Conservation (phyloP, 768 basidiomycete genomes). For the Rhodotorula paludigena region DNA sequence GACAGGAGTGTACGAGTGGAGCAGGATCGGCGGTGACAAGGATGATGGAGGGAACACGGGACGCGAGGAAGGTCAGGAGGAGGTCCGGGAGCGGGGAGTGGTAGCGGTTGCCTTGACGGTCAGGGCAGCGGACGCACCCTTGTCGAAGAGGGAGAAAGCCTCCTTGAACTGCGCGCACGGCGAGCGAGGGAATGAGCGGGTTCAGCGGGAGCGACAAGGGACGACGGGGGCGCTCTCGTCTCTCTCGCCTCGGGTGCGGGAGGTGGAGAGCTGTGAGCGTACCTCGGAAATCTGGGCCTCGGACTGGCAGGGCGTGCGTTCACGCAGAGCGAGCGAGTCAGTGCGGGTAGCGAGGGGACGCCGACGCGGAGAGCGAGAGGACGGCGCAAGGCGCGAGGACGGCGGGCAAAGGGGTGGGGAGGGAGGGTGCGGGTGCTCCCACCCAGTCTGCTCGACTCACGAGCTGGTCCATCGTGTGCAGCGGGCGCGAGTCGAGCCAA, state of each 20-base stretch:
- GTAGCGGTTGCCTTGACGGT: too few relatives aligned
- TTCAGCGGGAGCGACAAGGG: background rate
- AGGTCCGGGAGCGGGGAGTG: background rate
- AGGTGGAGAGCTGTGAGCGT: background rate
- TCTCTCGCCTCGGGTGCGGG: background rate
- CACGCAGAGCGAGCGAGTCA: background rate
- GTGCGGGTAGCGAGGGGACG: background rate
- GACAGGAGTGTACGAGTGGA: too few relatives aligned
- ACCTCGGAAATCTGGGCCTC: conserved; percentile 36
- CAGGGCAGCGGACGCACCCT: conserved; percentile 30
- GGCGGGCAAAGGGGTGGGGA: too few relatives aligned
- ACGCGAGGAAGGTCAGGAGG: background rate
- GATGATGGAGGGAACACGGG: background rate
- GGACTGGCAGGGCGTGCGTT: background rate
- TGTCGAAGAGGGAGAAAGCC: conserved; percentile 84
- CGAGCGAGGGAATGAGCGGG: too few relatives aligned
- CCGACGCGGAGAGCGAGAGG: background rate
- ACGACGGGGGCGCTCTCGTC: background rate
- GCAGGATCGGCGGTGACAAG: background rate
- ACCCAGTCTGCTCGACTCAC: too few relatives aligned
- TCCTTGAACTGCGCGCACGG: conserved; percentile 83
- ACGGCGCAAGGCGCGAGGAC: too few relatives aligned
- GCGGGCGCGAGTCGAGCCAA: background rate
- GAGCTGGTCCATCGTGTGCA: conserved; percentile 16
- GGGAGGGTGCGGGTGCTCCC: too few relatives aligned